Evolutionary conservation across 2,329 filamentous ascomycete species (phyloP).

Genomic region (Chaetomium strumarium): DNA sequence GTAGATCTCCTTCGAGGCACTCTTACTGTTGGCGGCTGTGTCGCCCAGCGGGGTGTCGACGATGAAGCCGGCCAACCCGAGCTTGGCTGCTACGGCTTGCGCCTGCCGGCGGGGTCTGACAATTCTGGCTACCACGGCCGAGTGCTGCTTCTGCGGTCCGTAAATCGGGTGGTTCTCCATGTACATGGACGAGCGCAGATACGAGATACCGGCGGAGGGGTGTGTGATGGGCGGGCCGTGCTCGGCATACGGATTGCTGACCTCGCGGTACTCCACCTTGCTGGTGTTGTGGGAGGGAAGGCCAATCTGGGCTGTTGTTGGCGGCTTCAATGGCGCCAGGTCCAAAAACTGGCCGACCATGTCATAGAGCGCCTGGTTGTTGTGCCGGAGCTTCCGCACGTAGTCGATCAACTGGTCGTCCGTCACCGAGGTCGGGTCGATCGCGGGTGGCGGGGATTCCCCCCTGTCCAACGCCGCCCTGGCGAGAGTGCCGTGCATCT

Average conservation of each 20-base stretch:
- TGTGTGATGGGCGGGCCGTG: conserved; percentile 55
- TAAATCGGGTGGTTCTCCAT: conserved; percentile 57
- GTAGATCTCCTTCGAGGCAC: not conserved
- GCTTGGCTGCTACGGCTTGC: conserved; percentile 32
- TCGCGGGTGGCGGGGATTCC: conserved; percentile 25
- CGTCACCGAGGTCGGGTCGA: conserved; percentile 38
- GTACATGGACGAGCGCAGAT: conserved; percentile 50
- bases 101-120: conserved; percentile 36
- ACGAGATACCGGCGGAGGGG: conserved; percentile 57
- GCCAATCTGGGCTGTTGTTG: conserved; percentile 11
- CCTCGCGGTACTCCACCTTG: conserved; percentile 22
- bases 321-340: conserved; percentile 46
- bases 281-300: conserved; percentile 1
- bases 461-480: conserved; percentile 37
- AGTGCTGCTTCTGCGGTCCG: conserved; percentile 48
- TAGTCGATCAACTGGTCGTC: conserved; percentile 47
- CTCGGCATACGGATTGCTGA: conserved; percentile 42
- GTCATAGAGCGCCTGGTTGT: conserved; percentile 46
- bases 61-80: conserved; percentile 53
- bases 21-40: conserved; percentile 35
- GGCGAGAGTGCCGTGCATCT: conserved; percentile 36
- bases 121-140: conserved; percentile 47
- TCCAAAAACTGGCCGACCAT: conserved; percentile 57
- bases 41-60: conserved; percentile 38
- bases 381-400: conserved; percentile 46